phyloP scores from a whole-genome alignment of 768 basidiomycete species.

The Leccinum longicurvipes region DNA sequence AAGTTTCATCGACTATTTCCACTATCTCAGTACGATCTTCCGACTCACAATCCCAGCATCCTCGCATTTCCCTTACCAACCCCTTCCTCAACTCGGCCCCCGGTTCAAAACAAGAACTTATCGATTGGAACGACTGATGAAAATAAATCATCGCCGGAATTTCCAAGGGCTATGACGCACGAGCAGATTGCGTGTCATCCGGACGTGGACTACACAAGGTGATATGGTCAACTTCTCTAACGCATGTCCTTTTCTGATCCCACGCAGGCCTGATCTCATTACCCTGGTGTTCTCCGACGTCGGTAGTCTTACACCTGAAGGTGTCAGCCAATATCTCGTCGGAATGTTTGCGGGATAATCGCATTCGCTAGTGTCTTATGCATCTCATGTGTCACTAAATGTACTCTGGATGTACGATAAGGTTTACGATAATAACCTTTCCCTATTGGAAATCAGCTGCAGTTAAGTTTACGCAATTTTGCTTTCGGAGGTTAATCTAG shows the following conservation, averaged over 20 bases:
- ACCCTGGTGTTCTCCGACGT: conserved; percentile 93
- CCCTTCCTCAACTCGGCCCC: conserved; percentile 7
- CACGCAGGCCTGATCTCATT: conserved; percentile 80
- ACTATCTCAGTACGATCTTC: conserved; percentile 85
- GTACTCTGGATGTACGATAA: conserved; percentile 23
- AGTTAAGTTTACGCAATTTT: conserved; percentile 19
- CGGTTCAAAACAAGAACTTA: conserved; percentile 2
- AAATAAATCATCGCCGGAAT: conserved; percentile 3
- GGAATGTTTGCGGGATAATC: conserved; percentile 83
- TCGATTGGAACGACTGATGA: conserved; percentile 3
- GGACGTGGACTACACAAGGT: conserved; percentile 93
- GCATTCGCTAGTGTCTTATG: conserved; percentile 10
- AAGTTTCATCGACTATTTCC: conserved; percentile 98
- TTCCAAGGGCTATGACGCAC: conserved; percentile 54
- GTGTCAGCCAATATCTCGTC: conserved; percentile 92
- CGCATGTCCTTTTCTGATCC: conserved; percentile 22
- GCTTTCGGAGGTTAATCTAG: conserved; percentile 16
- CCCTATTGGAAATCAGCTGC: conserved; percentile 18
- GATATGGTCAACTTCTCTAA: conserved; percentile 17
- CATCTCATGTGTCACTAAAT: not conserved
- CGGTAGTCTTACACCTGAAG: conserved; percentile 88
- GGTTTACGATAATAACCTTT: conserved; percentile 39
- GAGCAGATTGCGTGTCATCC: conserved; percentile 84
- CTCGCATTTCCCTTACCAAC: conserved; percentile 59
- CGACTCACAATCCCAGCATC: conserved; percentile 72